Percentiles rank a stretch among this genome's conserved stretches.
Evolutionary conservation across 2,329 filamentous ascomycete genomes (phyloP).

Genomic region (Neospermospora avenae): DNA sequence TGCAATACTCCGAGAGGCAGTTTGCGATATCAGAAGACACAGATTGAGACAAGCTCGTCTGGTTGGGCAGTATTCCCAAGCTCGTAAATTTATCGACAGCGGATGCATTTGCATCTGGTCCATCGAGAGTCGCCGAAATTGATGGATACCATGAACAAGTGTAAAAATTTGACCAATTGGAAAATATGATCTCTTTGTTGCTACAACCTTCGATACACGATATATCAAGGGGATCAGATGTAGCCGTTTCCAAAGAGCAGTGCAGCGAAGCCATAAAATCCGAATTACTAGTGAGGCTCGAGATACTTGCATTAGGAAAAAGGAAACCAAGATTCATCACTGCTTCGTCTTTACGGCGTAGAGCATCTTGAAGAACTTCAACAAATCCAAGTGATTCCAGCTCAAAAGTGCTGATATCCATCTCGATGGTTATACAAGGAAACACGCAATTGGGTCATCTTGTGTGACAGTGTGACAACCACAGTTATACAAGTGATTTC

Average conservation of each 20-base stretch:
- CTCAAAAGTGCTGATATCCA: neutral
- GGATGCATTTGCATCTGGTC: neutral
- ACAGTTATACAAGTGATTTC: neutral
- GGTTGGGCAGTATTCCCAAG: neutral
- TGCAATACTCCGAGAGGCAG: conserved; percentile 9
- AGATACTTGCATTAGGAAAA: neutral
- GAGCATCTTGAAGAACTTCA: neutral
- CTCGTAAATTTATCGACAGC: neutral
- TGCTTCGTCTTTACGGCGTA: neutral
- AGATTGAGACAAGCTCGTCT: neutral
- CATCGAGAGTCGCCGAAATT: neutral
- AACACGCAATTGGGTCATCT: neutral
- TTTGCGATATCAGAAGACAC: neutral
- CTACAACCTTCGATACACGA: conserved; percentile 6
- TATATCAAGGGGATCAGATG: neutral
- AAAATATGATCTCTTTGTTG: neutral
- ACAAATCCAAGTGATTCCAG: neutral
- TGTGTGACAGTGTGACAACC: too few relatives aligned
- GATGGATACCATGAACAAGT: conserved; percentile 7
- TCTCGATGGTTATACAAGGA: neutral
- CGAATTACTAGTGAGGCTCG: neutral
- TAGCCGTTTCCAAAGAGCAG: neutral
- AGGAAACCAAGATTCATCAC: neutral
- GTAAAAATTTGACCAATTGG: conserved; percentile 16
- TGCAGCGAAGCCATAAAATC: conserved; percentile 1